These are phyloP conservation scores for Ambrosia artemisiifolia DNA, from an alignment of 129 eudicot species.

Conservation along the genomic window DNA sequence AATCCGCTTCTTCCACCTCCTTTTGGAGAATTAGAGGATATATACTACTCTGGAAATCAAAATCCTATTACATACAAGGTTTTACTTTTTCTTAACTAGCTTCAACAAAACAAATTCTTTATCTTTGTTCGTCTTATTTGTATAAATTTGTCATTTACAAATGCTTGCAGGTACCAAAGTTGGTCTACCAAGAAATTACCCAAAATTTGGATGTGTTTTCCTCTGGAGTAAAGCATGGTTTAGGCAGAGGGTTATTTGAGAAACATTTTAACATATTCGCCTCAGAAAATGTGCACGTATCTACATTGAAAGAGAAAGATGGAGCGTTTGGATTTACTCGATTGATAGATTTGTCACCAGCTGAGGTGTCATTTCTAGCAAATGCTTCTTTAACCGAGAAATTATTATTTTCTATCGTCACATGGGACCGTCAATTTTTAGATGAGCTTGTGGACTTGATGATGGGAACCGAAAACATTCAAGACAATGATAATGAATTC, in stretches of 20 bases:
- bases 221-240: conserved; percentile 34
- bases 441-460: conserved; percentile 55
- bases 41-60: conserved; percentile 72
- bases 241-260: conserved; percentile 43
- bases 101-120: neutral
- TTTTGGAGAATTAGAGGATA: conserved; percentile 78
- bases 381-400: conserved; percentile 61
- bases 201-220: conserved; percentile 33
- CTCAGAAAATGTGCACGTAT: conserved; percentile 54
- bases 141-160: neutral
- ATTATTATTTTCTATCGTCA: conserved; percentile 55
- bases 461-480: conserved; percentile 36
- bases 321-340: conserved; percentile 69
- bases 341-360: conserved; percentile 70
- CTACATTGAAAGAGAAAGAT: conserved; percentile 33
- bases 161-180: conserved; percentile 62
- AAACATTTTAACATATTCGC: conserved; percentile 68
- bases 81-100: neutral
- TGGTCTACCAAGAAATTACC: conserved; percentile 58
- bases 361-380: conserved; percentile 70
- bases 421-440: conserved; percentile 44
- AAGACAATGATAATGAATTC: conserved; percentile 29
- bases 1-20: conserved; percentile 88
- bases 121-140: neutral
- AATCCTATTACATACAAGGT: conserved; percentile 87